phyloP scores from a whole-genome alignment of 176 grass and related monocot species.

The Alloteropsis semialata region DNA sequence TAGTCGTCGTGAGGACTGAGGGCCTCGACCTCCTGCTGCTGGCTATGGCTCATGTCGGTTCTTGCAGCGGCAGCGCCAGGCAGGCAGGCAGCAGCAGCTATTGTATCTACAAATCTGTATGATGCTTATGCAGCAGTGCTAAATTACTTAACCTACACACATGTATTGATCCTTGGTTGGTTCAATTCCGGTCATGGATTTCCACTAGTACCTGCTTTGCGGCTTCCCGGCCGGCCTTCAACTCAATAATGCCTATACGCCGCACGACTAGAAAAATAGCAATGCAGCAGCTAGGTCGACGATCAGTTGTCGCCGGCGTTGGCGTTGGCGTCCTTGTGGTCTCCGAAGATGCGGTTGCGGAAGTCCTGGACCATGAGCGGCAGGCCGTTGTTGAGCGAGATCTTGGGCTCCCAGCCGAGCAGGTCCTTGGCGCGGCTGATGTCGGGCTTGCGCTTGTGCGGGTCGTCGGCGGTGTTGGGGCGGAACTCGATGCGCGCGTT shows the following conservation, averaged over 20 bases:
- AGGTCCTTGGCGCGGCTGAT: conserved; percentile 73
- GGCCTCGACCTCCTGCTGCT: neutral
- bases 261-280: neutral
- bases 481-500: conserved; percentile 74
- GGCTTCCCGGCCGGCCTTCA: too few species aligned
- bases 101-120: neutral
- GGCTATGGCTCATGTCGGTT: neutral
- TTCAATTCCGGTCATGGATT: neutral
- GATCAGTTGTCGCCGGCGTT: conserved; percentile 17
- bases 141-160: neutral
- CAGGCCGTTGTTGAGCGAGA: conserved; percentile 58
- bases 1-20: neutral
- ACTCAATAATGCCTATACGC: neutral
- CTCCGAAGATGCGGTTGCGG: conserved; percentile 69
- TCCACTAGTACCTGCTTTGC: too few species aligned
- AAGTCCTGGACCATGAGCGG: conserved; percentile 87
- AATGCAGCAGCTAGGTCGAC: neutral
- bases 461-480: conserved; percentile 78
- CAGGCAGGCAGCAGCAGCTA: neutral
- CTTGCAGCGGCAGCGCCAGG: neutral
- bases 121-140: neutral
- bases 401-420: conserved; percentile 80
- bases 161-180: neutral
- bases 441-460: conserved; percentile 93
- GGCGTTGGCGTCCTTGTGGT: conserved; percentile 24